A percentile compares a stretch with the other conserved stretches of the same genome.
These are phyloP conservation scores for Malus sieversii DNA, from an alignment of 306 rosid genomes.

Conservation along the genomic window DNA sequence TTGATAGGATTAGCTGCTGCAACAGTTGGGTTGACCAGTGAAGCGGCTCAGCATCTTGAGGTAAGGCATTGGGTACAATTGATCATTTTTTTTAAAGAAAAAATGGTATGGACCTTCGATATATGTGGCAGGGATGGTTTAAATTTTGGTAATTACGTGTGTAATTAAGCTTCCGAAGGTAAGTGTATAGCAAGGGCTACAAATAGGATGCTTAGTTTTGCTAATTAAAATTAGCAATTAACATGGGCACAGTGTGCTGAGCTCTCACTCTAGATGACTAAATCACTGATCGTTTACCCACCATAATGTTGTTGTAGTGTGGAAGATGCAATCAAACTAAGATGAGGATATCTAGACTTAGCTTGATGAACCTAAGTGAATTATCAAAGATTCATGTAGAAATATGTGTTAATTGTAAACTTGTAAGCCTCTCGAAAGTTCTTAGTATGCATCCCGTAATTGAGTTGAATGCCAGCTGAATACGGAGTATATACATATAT, in stretches of 20 bases:
- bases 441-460: neutral
- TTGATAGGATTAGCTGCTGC: constrained; percentile 97
- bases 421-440: neutral
- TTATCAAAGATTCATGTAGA: neutral
- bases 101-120: neutral
- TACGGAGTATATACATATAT: neutral
- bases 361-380: neutral
- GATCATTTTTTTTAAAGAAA: neutral
- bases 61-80: constrained; percentile 32
- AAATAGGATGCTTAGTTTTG: neutral
- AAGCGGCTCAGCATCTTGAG: constrained; percentile 97
- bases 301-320: neutral
- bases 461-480: neutral
- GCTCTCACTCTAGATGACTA: neutral
- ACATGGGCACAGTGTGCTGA: neutral
- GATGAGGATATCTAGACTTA: neutral
- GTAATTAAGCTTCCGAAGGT: neutral
- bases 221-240: neutral
- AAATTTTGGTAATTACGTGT: neutral
- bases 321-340: neutral
- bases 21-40: constrained; percentile 92
- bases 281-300: neutral
- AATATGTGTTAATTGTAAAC: neutral
- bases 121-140: neutral
- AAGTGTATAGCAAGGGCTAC: neutral